Evolutionary conservation across 768 basidiomycete species (phyloP).

Genomic region (Suillus discolor): DNA sequence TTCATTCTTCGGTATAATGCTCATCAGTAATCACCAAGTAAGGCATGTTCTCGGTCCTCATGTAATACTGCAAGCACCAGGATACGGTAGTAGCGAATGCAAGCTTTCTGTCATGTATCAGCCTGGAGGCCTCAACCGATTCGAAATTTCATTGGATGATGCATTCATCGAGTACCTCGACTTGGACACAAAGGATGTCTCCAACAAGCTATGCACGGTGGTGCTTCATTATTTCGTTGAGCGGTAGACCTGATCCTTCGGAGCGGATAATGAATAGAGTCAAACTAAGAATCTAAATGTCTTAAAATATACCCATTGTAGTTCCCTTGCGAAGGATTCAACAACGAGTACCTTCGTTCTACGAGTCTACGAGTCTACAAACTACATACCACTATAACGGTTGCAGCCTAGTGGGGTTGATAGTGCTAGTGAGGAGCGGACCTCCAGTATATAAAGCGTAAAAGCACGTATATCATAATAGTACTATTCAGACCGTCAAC

Average conservation of each 20-base stretch:
- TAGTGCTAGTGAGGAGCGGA: too few relatives aligned
- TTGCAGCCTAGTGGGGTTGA: too few relatives aligned
- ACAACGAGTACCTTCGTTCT: too few relatives aligned
- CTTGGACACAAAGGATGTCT: conserved; percentile 10
- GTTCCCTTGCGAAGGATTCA: too few relatives aligned
- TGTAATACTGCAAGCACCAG: conserved; percentile 10
- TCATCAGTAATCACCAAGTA: conserved; percentile 11
- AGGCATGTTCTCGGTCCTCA: conserved; percentile 18
- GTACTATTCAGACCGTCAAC: not conserved
- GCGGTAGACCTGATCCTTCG: conserved; percentile 9
- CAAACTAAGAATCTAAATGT: too few relatives aligned
- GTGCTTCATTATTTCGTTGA: conserved; percentile 1
- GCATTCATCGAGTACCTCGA: conserved; percentile 25
- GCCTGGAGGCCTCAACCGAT: conserved; percentile 12
- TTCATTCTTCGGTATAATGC: not conserved
- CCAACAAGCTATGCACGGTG: conserved; percentile 18
- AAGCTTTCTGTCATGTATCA: conserved; percentile 8
- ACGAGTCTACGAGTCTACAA: too few relatives aligned
- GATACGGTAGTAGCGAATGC: conserved; percentile 19
- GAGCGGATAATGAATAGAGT: too few relatives aligned
- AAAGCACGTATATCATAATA: too few relatives aligned
- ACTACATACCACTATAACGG: too few relatives aligned
- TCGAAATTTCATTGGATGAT: conserved; percentile 12
- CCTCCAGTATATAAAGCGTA: too few relatives aligned
- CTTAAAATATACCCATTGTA: too few relatives aligned